phyloP scores from a whole-genome alignment of 108 stramenopile species.

The Cyclotella sp. region DNA sequence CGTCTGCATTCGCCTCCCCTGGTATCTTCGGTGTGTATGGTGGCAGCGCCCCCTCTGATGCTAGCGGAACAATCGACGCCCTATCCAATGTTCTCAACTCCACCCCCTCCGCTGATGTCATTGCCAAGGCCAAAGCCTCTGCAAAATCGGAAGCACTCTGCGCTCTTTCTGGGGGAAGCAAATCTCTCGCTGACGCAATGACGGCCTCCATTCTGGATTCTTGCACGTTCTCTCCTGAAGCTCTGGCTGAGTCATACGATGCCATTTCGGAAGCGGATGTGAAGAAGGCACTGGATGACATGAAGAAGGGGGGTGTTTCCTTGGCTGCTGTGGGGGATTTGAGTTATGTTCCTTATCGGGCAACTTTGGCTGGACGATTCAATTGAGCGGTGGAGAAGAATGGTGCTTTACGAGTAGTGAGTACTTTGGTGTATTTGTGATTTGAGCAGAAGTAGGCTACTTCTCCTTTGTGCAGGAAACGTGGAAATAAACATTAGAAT shows the following conservation, averaged over 20 bases:
- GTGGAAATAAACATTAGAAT: too few relatives aligned
- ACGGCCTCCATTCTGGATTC: slow-evolving; percentile 78
- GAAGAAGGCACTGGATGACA: slow-evolving; percentile 57
- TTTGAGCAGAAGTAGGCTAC: too few relatives aligned
- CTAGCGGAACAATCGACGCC: slow-evolving; percentile 60
- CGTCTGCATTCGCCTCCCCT: slow-evolving; percentile 59
- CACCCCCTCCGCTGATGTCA: slow-evolving; percentile 55
- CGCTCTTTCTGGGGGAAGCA: slow-evolving; percentile 77
- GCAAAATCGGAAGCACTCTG: slow-evolving; percentile 83
- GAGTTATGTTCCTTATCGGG: slow-evolving; percentile 75
- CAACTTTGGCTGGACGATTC: slow-evolving; percentile 68
- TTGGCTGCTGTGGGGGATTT: slow-evolving; percentile 89
- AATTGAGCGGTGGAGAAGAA: too few relatives aligned
- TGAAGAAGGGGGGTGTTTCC: slow-evolving; percentile 74
- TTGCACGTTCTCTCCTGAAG: slow-evolving; percentile 64
- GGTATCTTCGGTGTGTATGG: slow-evolving; percentile 86
- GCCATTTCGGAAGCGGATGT: slow-evolving; percentile 67
- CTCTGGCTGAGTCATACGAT: slow-evolving; percentile 72
- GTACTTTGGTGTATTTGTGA: too few relatives aligned
- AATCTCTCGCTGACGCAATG: slow-evolving; percentile 79
- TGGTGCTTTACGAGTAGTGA: too few relatives aligned
- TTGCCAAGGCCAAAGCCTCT: slow-evolving; percentile 72
- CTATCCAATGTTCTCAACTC: slow-evolving; percentile 60
- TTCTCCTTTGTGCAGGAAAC: too few relatives aligned
- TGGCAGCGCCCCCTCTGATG: slow-evolving; percentile 58